A percentile compares a stretch with the other conserved stretches of the same genome.
Evolutionary conservation across 148 eudicot species (phyloP).

Genomic region (Vaccinium macrocarpon): DNA sequence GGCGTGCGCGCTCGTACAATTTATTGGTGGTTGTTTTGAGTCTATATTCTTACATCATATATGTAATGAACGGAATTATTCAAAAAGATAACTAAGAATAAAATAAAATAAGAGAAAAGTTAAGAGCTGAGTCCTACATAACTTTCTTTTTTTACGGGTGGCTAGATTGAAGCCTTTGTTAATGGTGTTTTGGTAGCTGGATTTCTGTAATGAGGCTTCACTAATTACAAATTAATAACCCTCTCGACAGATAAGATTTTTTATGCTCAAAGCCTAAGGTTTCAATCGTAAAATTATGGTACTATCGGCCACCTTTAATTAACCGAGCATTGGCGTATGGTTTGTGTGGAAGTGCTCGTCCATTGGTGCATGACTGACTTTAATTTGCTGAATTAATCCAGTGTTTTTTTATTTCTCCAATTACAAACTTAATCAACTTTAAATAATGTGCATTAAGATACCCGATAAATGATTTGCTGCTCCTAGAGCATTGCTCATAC

Average conservation of each 20-base stretch:
- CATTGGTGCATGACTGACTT: not conserved
- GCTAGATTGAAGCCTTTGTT: not conserved
- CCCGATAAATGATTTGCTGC: too few relatives aligned
- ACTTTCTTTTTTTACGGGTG: too few relatives aligned
- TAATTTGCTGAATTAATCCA: not conserved
- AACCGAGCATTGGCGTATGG: not conserved
- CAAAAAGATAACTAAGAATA: too few relatives aligned
- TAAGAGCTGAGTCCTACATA: not conserved
- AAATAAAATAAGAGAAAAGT: too few relatives aligned
- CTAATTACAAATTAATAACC: not conserved
- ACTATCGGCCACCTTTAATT: not conserved
- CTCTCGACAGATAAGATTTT: not conserved
- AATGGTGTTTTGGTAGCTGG: constrained; percentile 12
- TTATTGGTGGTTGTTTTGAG: not conserved
- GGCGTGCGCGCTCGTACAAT: too few relatives aligned
- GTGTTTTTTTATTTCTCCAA: not conserved
- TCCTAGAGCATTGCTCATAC: too few relatives aligned
- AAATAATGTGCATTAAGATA: not conserved
- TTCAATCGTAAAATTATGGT: not conserved
- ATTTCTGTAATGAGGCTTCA: not conserved
- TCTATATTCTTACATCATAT: too few relatives aligned
- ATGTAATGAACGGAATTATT: not conserved
- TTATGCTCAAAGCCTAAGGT: not conserved
- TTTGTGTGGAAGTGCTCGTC: not conserved
- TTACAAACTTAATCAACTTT: not conserved